Evolutionary conservation across 148 eudicot genomes (phyloP), one percentile per base, ranked within the genome.

Genomic region (Pharnaceum exiguum): DNA sequence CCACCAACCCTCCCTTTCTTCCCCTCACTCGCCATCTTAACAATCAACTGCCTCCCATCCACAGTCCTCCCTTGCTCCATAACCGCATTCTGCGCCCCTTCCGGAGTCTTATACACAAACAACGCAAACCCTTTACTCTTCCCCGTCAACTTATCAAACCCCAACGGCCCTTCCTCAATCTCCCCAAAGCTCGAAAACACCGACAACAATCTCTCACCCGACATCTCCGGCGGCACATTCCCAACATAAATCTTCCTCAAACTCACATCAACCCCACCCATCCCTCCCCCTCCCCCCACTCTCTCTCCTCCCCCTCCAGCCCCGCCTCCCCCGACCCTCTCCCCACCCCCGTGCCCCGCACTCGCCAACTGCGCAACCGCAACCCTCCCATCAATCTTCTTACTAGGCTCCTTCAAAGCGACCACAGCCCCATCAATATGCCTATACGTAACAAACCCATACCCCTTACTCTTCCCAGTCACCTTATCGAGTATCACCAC

Each of bases 141-240:
- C 42, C 93, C 96, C 0, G 89, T 85, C 18, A 70, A 74, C 85
- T 82, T 88, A 72, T 88, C 93, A 12, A 75, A 82, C 38, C 96
- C 96, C 30, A 88, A 57, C 0, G 96, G 96, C 29, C 96, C 96
- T 37, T 85, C 87, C 64, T 88, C 96, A 8, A 82, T 70, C 68
- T 85, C 89, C 12, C 96, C 96, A 37, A 69, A 88, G 9, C 69
- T 51, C 16, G 67, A 26, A 54, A 88, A 88, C 25, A 73, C 62
- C 13, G 70, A 66, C 51, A 88, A 36, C 50, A 88, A 46, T 62
- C 80, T 77, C 59, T 80, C 89, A 21, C 64, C 76, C 0, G 77
- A 38, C 88, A 85, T 82, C 46, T 84, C 91, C 10, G 71, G 55
- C n/a, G 88, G 80, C 54, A 84, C 96, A 60, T 77, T 82, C 1